phyloP scores from a whole-genome alignment of 2,329 filamentous ascomycete species.

The Botryotinia narcissicola region DNA sequence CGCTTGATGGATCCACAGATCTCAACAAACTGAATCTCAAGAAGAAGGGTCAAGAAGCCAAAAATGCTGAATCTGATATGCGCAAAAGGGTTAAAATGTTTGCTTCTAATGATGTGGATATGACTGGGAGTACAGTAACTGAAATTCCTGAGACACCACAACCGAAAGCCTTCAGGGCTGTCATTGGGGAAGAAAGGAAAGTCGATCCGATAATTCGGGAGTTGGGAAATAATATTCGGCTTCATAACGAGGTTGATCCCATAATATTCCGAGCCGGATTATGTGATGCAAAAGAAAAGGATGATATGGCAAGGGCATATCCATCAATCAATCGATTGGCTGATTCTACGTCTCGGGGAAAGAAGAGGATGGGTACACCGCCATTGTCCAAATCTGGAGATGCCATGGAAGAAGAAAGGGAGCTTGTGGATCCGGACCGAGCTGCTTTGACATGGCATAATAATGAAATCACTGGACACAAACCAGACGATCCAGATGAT shows the following conservation, averaged over 20 bases:
- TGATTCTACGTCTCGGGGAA: conserved; percentile 34
- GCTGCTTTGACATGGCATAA: conserved; percentile 65
- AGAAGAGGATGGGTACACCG: conserved; percentile 33
- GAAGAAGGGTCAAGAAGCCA: conserved; percentile 11
- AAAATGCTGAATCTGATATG: conserved; percentile 25
- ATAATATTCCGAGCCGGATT: conserved; percentile 32
- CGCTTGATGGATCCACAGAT: conserved; percentile 25
- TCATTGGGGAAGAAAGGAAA: conserved; percentile 22
- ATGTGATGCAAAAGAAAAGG: conserved; percentile 20
- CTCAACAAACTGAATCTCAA: conserved; percentile 30
- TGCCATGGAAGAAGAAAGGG: conserved; percentile 15
- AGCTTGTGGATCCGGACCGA: conserved; percentile 39
- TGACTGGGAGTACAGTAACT: conserved; percentile 2
- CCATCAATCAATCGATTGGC: conserved; percentile 34
- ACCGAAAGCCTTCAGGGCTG: conserved; percentile 23
- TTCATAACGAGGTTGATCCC: conserved; percentile 33
- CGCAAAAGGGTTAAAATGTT: conserved; percentile 33
- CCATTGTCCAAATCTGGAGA: conserved; percentile 25
- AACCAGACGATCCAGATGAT: conserved; percentile 63
- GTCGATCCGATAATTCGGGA: conserved; percentile 24
- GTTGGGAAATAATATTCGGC: conserved; percentile 22
- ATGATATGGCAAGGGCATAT: conserved; percentile 30
- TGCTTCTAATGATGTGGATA: conserved; percentile 8
- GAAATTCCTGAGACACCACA: conserved; percentile 24
- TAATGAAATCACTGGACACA: conserved; percentile 65